Base-by-base conservation (phyloP, 805 yeast genomes). In the Starmerella apis region DNA sequence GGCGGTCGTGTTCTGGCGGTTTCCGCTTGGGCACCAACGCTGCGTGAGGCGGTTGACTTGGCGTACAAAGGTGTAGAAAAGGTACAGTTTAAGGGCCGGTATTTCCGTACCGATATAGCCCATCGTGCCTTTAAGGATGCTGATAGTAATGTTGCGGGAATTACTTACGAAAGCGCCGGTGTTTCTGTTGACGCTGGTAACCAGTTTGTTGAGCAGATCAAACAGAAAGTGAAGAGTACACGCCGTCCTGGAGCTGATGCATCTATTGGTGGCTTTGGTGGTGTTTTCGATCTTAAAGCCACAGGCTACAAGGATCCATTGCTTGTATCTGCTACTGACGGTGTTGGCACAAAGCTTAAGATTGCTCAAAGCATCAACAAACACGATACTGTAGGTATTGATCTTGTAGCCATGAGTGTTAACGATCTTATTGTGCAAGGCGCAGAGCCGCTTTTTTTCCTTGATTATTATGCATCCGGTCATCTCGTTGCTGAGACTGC, bases 231-330 rank as follows among this genome's bases (percentile, higher is more conserved):
- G 46, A 86, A 83, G 66, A 82, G 95, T 5, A 92, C 99, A 9
- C 80, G 83, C 36, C 81, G 99, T 69, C 75, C 94, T 30, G 99
- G 99, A 62, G 92, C 99, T 31, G 96, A 92, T 63, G 85, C 96
- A 14, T 95, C 87, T 59, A 92, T 92, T 60, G 99, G 99, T 64
- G 99, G 99, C 1, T 92, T 92, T 63, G 99, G 99, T 58, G 99
- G 99, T 58, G 71, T 90, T 39, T 94, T 92, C 59, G 98, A 94
- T 66, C 74, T 92, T 62, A 77, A 79, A 59, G 79, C 80, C 46
- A 94, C 95, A 41, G 97, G 97, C 6, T 92, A 81, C 69, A 65
- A 68, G 43, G 79, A 80, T 58, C 77, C 86, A 19, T 68, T 92
- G 50, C 72, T 92, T 52, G 97, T 92, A 37, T 96, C 92, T 52